Evolutionary conservation across 768 basidiomycete genomes (phyloP), one percentile per base, ranked within the genome.

Genomic region (Cantharellus cinnabarinus): DNA sequence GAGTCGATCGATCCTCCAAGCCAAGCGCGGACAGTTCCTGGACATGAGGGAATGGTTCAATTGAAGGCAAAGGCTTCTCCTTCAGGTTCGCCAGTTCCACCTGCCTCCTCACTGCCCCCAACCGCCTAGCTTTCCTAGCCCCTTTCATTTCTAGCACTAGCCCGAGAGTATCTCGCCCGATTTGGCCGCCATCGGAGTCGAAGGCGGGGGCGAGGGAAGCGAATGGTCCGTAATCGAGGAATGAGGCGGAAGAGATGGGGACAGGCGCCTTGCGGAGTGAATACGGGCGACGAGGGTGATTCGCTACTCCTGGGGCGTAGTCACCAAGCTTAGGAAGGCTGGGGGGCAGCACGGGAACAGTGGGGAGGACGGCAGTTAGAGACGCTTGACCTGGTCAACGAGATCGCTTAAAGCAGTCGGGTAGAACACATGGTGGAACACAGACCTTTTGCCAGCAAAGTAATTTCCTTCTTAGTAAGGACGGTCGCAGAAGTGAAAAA

Each of bases 171-270:
- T 66, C 62, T 53, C 76, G 69, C 2, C 85, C 85, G 3, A 88
- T 70, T 64, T 85, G 78, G 55, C 78, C 76, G n/a, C 81, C 81
- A 60, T 85, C 81, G 63, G 85, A 82, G 61, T 86, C 83, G 67
- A 85, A 89, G 5, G 75, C 71, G 1, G 87, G 87, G 0, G 87
- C 86, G 69, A 89, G 89, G 65, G 77, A 82, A 4, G 85, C 70
- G 65, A 74, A 83, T 37, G 38, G 35, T 0, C 87, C 88, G 65
- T 89, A 89, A 68, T 90, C 83, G 4, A 90, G 72, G 66, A 89
- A 89, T 0, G 74, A 68, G 58, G 83, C 85, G 37, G 79, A 74
- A 50, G 42, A 87, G 35, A 54, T 10, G 10, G 14, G 10, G 52
- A 7, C 7, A 54, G 52, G 35, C 10, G 10, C 10, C 68, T 35